Conservation (phyloP, 2,329 filamentous ascomycete species). For the Fusarium caatingaense region DNA sequence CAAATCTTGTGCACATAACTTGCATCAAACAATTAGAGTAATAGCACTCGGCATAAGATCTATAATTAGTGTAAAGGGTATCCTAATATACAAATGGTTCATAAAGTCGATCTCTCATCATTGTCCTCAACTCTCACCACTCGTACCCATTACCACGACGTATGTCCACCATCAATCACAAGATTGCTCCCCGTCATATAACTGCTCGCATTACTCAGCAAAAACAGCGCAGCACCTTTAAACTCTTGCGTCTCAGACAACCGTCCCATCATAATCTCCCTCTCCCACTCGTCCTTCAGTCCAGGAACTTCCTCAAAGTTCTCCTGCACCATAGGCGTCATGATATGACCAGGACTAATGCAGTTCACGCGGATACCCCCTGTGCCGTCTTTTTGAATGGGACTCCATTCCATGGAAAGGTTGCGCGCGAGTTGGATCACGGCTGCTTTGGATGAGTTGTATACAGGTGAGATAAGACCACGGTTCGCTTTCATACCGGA, state of each 20-base stretch:
- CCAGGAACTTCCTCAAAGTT: conserved; percentile 83
- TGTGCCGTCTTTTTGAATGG: conserved; percentile 55
- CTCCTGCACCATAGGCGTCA: conserved; percentile 84
- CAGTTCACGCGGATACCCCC: conserved; percentile 83
- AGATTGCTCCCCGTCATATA: conserved; percentile 83
- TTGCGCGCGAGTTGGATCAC: conserved; percentile 78
- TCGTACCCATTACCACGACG: conserved; percentile 59
- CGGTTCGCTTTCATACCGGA: conserved; percentile 75
- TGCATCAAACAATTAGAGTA: neutral
- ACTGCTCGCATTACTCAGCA: conserved; percentile 75
- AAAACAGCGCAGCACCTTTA: conserved; percentile 76
- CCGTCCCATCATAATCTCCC: conserved; percentile 84
- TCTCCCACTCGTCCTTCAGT: conserved; percentile 75
- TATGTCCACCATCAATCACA: conserved; percentile 77
- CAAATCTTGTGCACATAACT: neutral
- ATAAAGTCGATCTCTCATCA: neutral
- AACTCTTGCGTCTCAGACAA: conserved; percentile 77
- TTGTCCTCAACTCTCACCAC: neutral
- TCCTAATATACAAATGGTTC: neutral
- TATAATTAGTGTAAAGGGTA: neutral
- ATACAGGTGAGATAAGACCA: conserved; percentile 69
- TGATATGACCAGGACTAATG: conserved; percentile 82
- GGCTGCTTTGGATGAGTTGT: conserved; percentile 82
- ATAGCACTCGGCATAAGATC: neutral
- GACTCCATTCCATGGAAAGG: conserved; percentile 75